Conservation (phyloP, 176 grass and related monocot species). For the Hsuehochloa calcarea region DNA sequence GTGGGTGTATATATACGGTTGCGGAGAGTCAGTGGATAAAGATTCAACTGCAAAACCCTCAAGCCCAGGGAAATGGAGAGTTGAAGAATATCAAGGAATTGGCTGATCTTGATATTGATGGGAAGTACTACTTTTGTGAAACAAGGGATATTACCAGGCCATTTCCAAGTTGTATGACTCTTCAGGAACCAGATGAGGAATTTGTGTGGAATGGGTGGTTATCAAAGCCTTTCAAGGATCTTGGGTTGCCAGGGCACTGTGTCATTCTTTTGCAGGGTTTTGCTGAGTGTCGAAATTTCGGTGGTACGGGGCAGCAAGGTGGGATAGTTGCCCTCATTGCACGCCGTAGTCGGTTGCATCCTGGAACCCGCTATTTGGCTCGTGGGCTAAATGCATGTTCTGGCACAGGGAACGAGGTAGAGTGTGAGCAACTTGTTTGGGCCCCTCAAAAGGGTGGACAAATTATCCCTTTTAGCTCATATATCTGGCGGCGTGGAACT, state of each 20-base stretch:
- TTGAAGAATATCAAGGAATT: constrained; percentile 69
- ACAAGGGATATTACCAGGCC: constrained; percentile 89
- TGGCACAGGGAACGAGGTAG: constrained; percentile 95
- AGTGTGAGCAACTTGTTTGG: constrained; percentile 98
- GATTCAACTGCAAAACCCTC: constrained; percentile 81
- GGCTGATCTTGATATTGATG: constrained; percentile 93
- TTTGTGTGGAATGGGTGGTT: constrained; percentile 98
- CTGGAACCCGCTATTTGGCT: constrained; percentile 95
- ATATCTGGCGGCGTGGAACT: constrained; percentile 90
- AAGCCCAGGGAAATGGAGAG: constrained; percentile 76
- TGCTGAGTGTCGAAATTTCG: constrained; percentile 85
- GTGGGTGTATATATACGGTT: constrained; percentile 73
- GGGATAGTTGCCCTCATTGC: constrained; percentile 85
- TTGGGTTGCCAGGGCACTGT: constrained; percentile 75
- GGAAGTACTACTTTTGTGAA: constrained; percentile 94
- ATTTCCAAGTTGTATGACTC: constrained; percentile 67
- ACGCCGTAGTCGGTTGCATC: constrained; percentile 92
- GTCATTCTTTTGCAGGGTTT: constrained; percentile 95
- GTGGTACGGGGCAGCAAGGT: constrained; percentile 61
- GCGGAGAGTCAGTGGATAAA: constrained; percentile 88
- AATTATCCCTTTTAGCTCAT: constrained; percentile 69
- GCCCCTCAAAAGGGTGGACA: constrained; percentile 45
- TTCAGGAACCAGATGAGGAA: constrained; percentile 73
- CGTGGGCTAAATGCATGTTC: constrained; percentile 96
- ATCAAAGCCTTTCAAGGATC: constrained; percentile 84